These are phyloP conservation scores for Physcomitrellopsis africana DNA, from an alignment of 225 moss, liverwort and hornwort genomes.

Conservation along the genomic window DNA sequence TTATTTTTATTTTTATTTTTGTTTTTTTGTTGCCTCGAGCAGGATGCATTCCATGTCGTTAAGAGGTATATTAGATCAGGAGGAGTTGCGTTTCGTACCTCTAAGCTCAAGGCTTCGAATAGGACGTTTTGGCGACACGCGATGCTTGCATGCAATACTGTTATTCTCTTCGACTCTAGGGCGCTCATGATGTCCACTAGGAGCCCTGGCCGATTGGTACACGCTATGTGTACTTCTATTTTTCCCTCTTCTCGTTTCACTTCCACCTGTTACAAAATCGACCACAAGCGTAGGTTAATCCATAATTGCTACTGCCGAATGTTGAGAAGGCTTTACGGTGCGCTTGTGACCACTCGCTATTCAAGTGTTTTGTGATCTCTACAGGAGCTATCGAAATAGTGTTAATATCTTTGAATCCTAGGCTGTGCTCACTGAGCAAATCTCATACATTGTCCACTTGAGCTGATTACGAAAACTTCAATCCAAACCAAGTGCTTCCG, in stretches of 20 bases:
- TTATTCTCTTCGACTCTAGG: conserved; percentile 47
- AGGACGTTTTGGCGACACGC: conserved; percentile 41
- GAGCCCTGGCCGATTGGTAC: conserved; percentile 54
- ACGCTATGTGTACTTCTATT: conserved; percentile 46
- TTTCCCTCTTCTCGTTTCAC: conserved; percentile 51
- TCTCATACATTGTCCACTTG: conserved; percentile 5
- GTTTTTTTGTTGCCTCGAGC: background rate
- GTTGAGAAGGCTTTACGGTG: background rate
- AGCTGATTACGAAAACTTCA: background rate
- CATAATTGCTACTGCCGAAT: background rate
- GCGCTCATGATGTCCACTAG: conserved; percentile 46
- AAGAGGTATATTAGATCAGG: background rate
- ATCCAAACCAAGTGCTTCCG: conserved; percentile 1
- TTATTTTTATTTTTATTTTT: too few species aligned
- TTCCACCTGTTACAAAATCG: conserved; percentile 43
- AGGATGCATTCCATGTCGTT: background rate
- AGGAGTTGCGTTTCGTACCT: conserved; percentile 34
- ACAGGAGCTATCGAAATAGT: background rate
- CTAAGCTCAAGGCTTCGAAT: conserved; percentile 44
- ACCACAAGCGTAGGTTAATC: background rate
- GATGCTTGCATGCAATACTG: conserved; percentile 49
- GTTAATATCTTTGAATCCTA: background rate
- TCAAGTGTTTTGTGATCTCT: conserved; percentile 3
- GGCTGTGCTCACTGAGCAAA: conserved; percentile 1
- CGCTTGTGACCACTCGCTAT: background rate